Evolutionary conservation across 371 early-diverging fungal species (phyloP).

Genomic region (Actinomortierella ambigua): DNA sequence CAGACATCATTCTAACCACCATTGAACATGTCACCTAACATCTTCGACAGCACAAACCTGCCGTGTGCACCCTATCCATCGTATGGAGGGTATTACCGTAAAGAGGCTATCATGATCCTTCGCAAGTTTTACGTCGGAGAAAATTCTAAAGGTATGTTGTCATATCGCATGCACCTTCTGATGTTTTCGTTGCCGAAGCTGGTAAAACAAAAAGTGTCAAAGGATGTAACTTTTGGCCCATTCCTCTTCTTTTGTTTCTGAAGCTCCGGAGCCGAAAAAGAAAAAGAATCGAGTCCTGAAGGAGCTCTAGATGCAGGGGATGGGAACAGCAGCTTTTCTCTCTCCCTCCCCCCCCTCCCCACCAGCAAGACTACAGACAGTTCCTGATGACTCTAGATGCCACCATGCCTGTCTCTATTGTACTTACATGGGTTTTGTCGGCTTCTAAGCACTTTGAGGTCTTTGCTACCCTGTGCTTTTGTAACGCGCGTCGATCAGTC

Average conservation of each 20-base stretch:
- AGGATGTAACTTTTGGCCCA: not conserved
- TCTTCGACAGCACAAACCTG: constrained; percentile 22
- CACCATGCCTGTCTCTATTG: too few species aligned
- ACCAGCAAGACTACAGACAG: too few species aligned
- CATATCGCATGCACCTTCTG: not conserved
- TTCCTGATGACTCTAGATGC: too few species aligned
- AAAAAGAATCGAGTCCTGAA: constrained; percentile 82
- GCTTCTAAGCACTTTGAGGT: too few species aligned
- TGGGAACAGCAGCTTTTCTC: too few species aligned
- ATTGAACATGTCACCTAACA: constrained; percentile 6
- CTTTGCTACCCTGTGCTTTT: too few species aligned
- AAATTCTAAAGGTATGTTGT: constrained; percentile 75
- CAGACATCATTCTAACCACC: not conserved
- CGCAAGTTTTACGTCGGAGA: constrained; percentile 91
- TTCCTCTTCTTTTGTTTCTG: constrained; percentile 1
- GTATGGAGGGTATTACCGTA: constrained; percentile 72
- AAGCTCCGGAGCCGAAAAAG: constrained; percentile 89
- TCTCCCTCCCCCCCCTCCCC: too few species aligned
- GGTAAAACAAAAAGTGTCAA: not conserved
- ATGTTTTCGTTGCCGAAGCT: not conserved
- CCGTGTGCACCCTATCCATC: constrained; percentile 57
- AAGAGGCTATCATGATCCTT: constrained; percentile 87
- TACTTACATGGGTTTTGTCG: too few species aligned
- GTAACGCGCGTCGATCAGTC: too few species aligned
- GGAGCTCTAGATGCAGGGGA: constrained; percentile 40